Base-by-base conservation (phyloP, 1,139 yeast species). In the Hansenula anomala region DNA sequence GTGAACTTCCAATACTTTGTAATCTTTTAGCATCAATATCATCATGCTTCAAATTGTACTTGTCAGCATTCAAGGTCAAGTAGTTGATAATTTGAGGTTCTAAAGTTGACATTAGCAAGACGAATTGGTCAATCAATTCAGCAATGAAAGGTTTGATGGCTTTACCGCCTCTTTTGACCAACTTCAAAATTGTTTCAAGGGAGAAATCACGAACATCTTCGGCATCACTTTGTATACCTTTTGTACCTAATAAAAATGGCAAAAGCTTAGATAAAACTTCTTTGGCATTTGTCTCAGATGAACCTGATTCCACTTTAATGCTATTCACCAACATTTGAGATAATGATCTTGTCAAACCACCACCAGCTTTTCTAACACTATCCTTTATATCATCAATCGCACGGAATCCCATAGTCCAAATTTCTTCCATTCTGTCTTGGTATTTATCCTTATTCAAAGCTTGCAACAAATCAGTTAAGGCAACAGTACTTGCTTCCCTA, bases 351-450 rank as follows among this genome's bases (percentile, higher is more conserved):
- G 96, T 80, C 26, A 92, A 66, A 34, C 71, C 75, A 37, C 72
- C 63, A 11, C 95, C 97, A 39, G 88, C 95, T 41, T 76, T 76
- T 36, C 97, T 71, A 5, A 92, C 97, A 63, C 95, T 86, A 36
- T 88, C 97, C 57, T 92, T 92, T 43, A 92, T 88, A 63, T 92
- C 98, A 62, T 92, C 98, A 75, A 90, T 78, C 0, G 78, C 77
- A 54, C 98, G 73, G 64, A 92, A 90, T 39, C 94, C 80, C 86
- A 86, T 80, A 6, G 73, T 70, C 97, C 97, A 90, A 26, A 92
- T 78, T 6, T 77, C 78, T 43, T 84, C 84, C 39, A 87, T 58
- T 15, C 66, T 56, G 8, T 59, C 53, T 36, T 78, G 79, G 50
- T 83, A 85, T 10, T 59, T 63, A 12, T 71, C 77, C 31, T 77